These are phyloP conservation scores for Podaxis rugospora DNA, from an alignment of 768 basidiomycete genomes.

Conservation along the genomic window DNA sequence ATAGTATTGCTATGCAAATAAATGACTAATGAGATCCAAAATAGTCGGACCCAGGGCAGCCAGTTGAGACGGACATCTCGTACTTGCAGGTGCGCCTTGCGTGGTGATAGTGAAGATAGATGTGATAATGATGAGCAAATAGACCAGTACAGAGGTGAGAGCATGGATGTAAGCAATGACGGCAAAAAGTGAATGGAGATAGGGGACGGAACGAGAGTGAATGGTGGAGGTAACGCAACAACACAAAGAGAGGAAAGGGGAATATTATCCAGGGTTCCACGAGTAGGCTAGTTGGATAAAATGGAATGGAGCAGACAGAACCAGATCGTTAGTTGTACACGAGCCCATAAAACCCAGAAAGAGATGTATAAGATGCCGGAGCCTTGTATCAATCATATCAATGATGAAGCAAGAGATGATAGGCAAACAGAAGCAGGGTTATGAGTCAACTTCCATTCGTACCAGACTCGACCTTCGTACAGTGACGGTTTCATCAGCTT, in stretches of 20 bases:
- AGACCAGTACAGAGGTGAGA: neutral
- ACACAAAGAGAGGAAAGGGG: neutral
- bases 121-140: neutral
- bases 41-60: neutral
- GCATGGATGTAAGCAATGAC: neutral
- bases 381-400: neutral
- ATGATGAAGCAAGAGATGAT: neutral
- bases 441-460: conserved; percentile 6
- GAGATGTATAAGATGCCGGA: neutral
- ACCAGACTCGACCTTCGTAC: neutral
- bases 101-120: too few relatives aligned
- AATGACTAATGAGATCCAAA: too few relatives aligned
- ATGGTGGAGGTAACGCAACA: neutral
- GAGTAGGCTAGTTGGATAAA: neutral
- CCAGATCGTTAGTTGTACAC: neutral
- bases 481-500: neutral
- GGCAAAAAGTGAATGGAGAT: neutral
- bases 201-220: neutral
- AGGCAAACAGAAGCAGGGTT: neutral
- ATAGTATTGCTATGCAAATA: too few relatives aligned
- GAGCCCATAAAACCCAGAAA: neutral
- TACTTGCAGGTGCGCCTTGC: neutral
- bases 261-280: neutral
- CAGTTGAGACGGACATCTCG: neutral
- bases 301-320: neutral